Percentiles rank a stretch among this genome's conserved stretches.
Conservation (phyloP, 2,329 filamentous ascomycete species). For the Penicillium sp. region DNA sequence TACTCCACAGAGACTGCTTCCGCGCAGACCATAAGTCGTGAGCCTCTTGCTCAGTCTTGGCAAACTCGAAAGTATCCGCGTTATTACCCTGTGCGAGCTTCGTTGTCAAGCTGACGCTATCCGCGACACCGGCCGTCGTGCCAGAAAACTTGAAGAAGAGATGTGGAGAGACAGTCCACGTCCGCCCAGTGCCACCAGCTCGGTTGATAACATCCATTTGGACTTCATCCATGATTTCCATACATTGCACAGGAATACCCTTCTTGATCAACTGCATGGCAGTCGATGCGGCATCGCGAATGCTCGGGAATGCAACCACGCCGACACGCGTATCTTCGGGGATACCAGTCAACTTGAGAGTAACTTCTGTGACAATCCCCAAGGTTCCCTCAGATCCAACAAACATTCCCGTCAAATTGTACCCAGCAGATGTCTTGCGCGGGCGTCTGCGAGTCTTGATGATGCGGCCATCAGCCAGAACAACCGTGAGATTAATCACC, state of each 20-base stretch:
- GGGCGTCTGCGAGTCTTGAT: constrained; percentile 60
- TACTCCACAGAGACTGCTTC: constrained; percentile 59
- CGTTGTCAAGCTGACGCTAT: constrained; percentile 68
- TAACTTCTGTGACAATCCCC: constrained; percentile 66
- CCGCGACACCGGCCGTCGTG: constrained; percentile 69
- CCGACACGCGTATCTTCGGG: constrained; percentile 63
- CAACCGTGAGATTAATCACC: constrained; percentile 67
- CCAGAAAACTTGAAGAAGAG: constrained; percentile 62
- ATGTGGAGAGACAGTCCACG: constrained; percentile 40
- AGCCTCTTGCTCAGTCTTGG: constrained; percentile 51
- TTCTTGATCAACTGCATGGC: constrained; percentile 61
- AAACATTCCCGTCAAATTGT: constrained; percentile 66
- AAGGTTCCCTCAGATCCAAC: constrained; percentile 68
- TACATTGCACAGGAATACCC: constrained; percentile 63
- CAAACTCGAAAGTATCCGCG: constrained; percentile 53
- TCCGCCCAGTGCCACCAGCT: constrained; percentile 55
- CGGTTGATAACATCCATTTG: constrained; percentile 64
- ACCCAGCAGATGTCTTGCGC: constrained; percentile 65
- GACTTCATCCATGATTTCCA: constrained; percentile 60
- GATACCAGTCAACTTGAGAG: constrained; percentile 62
- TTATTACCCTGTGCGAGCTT: constrained; percentile 61
- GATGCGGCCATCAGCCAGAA: constrained; percentile 62
- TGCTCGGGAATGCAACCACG: constrained; percentile 56
- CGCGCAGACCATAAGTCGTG: constrained; percentile 57
- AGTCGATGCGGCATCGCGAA: constrained; percentile 59